Base-by-base conservation (phyloP, 1,284 basidiomycete species). In the Boletus albobrunnescens region DNA sequence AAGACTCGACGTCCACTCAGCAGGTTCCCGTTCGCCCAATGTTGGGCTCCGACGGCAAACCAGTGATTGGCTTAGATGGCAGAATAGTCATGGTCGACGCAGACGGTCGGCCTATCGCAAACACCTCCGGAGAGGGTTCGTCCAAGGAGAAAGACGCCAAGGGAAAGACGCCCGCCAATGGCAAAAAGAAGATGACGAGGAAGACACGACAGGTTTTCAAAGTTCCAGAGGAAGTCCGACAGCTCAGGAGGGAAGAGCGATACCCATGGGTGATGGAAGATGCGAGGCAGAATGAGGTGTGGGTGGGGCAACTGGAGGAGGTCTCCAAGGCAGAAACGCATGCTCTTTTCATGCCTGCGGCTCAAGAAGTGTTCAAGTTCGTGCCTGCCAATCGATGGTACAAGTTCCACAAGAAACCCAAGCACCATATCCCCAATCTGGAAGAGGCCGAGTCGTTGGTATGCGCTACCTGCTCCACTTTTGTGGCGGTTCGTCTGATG, bases 231-330 rank as follows among this genome's bases (percentile, higher is more conserved):
- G 79, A 83, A 20, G 70, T 77, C 38, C 71, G 84, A 44, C 78
- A 83, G 68, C 72, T 92, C 56, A 73, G 85, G 61, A 78, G 77
- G 59, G 90, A 94, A 70, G 91, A 94, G 67, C 74, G 87, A 55
- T 87, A 87, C 65, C 91, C 91, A 2, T 94, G 91, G 91, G 82
- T 94, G 36, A 78, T 93, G 69, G 91, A 94, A 70, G 89, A 91
- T 61, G 78, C 75, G 38, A 62, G 64, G 36, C 76, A 79, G 44
- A 69, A 74, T 50, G 86, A 91, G 67, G 62, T 78, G 24, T 94
- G 91, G 91, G 73, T 82, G 17, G 91, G 84, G 16, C 77, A 84
- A 63, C 75, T 93, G 72, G 87, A 91, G 64, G 89, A 91, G 49
- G 74, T 79, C 7, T 70, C 77, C 17, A 89, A 80, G 65, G 73